Evolutionary conservation across 257 asterid genomes (phyloP).

Genomic region (Solanum sejunctum): DNA sequence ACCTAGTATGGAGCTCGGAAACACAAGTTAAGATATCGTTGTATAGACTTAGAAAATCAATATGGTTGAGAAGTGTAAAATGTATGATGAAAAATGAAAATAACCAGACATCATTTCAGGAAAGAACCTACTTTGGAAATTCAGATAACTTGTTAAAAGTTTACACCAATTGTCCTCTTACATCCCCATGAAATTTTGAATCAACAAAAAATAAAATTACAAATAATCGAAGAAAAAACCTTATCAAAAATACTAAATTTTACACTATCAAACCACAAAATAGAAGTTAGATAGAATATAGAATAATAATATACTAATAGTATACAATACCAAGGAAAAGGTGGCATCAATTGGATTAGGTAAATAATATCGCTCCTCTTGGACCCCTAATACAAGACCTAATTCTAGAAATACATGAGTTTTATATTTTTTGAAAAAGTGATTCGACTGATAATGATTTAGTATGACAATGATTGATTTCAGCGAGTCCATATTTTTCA

Average conservation of each 20-base stretch:
- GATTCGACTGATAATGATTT: neutral
- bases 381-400: neutral
- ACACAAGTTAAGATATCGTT: no score
- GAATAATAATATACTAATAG: no score
- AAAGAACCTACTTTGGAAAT: no score
- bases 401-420: neutral
- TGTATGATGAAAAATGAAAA: no score
- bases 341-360: no score
- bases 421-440: neutral
- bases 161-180: no score
- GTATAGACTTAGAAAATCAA: neutral
- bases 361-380: neutral
- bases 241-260: neutral
- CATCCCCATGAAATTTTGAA: no score
- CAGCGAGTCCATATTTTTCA: neutral
- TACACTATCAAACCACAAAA: neutral
- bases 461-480: neutral
- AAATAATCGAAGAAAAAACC: neutral
- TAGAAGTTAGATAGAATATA: neutral
- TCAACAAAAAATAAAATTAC: neutral
- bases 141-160: no score
- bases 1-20: no score
- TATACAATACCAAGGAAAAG: no score
- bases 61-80: no score
- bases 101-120: no score